phyloP scores from a whole-genome alignment of 2,329 filamentous ascomycete species.

The Apiospora saccharicola region DNA sequence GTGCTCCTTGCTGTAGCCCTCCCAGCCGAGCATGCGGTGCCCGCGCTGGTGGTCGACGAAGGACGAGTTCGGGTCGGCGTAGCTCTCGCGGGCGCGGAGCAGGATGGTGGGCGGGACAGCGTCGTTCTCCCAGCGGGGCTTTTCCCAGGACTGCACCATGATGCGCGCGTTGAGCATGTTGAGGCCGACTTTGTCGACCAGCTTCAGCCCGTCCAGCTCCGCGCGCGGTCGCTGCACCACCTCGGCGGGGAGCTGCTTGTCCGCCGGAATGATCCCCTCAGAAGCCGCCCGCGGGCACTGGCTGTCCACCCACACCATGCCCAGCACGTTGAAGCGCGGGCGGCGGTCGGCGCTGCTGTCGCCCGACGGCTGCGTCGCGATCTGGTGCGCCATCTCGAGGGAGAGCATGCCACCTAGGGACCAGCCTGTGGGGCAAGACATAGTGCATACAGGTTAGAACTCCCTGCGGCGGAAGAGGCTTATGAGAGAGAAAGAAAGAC shows the following conservation, averaged over 20 bases:
- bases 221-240: conserved; percentile 38
- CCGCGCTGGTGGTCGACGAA: conserved; percentile 54
- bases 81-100: conserved; percentile 51
- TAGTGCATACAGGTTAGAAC: background rate
- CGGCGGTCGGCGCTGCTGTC: conserved; percentile 2
- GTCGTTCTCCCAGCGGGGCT: conserved; percentile 35
- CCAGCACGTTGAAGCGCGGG: conserved; percentile 49
- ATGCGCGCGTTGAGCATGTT: conserved; percentile 44
- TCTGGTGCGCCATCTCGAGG: conserved; percentile 56
- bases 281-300: conserved; percentile 45
- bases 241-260: conserved; percentile 34
- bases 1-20: conserved; percentile 46
- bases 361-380: conserved; percentile 44
- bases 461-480: background rate
- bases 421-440: conserved; percentile 50
- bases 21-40: conserved; percentile 57
- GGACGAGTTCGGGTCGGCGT: conserved; percentile 44
- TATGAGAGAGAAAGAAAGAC: background rate
- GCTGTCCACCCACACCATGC: conserved; percentile 62
- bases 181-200: conserved; percentile 41
- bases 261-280: conserved; percentile 29
- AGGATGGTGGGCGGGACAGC: conserved; percentile 51
- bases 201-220: conserved; percentile 39
- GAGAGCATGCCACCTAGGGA: conserved; percentile 61
- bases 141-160: conserved; percentile 39